Conservation (phyloP, 75 land plant species). For the Adiantum capillusveneris region DNA sequence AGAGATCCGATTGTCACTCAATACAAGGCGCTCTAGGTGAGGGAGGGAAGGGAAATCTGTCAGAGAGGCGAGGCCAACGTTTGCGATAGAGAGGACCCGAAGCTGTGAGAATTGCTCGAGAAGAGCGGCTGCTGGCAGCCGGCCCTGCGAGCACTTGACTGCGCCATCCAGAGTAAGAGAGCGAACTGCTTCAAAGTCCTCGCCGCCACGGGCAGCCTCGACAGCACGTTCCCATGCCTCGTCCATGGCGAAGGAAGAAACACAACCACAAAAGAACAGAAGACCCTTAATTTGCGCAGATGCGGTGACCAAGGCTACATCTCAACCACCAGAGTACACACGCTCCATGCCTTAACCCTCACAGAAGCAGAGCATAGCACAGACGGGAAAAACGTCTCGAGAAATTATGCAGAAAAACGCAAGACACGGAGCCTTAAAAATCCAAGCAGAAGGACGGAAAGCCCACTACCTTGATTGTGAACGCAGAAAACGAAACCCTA, state of each 20-base stretch:
- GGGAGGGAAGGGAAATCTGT: conserved; percentile 36
- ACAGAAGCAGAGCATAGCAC: too few relatives aligned
- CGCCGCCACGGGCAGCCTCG: conserved; percentile 27
- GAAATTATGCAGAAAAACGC: too few relatives aligned
- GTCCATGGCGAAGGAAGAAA: conserved; percentile 14
- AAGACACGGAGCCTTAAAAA: too few relatives aligned
- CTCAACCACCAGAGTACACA: too few relatives aligned
- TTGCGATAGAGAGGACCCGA: conserved; percentile 26
- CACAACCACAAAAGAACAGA: too few relatives aligned
- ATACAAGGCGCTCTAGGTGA: conserved; percentile 28
- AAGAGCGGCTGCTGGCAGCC: conserved; percentile 20
- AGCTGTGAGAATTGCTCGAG: conserved; percentile 32
- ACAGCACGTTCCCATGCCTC: conserved; percentile 43
- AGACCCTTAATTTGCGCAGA: too few relatives aligned
- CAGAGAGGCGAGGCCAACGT: conserved; percentile 31
- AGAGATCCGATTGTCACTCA: conserved; percentile 43
- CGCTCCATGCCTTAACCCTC: too few relatives aligned
- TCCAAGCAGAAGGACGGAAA: too few relatives aligned
- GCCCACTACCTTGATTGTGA: too few relatives aligned
- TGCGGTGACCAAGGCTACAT: too few relatives aligned
- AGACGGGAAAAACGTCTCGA: too few relatives aligned
- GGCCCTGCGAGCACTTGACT: conserved; percentile 33
- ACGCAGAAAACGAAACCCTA: too few relatives aligned
- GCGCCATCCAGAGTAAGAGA: conserved; percentile 34
- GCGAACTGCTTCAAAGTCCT: conserved; percentile 6